These are phyloP conservation scores for Epichloe sp. DNA, from an alignment of 2,329 filamentous ascomycete genomes.

Conservation along the genomic window DNA sequence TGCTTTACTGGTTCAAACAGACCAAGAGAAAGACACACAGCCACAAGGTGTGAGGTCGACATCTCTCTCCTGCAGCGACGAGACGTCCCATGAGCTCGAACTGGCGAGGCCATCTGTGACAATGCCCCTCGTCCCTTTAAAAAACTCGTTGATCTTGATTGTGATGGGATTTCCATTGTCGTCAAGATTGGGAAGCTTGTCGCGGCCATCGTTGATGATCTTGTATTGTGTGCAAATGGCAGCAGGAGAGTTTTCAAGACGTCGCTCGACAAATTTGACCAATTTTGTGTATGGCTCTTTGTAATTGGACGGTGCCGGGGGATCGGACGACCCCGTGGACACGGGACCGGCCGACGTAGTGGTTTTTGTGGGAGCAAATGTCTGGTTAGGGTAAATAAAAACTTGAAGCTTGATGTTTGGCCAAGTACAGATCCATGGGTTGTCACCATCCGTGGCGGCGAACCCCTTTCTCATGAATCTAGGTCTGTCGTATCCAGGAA, in stretches of 20 bases:
- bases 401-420: slow-evolving; percentile 40
- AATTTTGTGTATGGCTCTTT: slow-evolving; percentile 34
- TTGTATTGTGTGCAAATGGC: slow-evolving; percentile 37
- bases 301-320: slow-evolving; percentile 4
- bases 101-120: slow-evolving; percentile 2
- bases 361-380: slow-evolving; percentile 23
- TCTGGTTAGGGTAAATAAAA: slow-evolving; percentile 43
- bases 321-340: neutral
- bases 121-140: neutral
- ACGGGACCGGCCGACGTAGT: slow-evolving; percentile 1
- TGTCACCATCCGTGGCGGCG: slow-evolving; percentile 32
- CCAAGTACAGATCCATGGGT: slow-evolving; percentile 47
- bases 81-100: neutral
- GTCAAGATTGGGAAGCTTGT: slow-evolving; percentile 20
- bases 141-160: slow-evolving; percentile 30
- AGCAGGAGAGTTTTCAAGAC: slow-evolving; percentile 19
- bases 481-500: slow-evolving; percentile 13
- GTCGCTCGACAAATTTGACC: slow-evolving; percentile 42
- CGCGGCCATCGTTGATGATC: slow-evolving; percentile 25
- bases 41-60: slow-evolving; percentile 3
- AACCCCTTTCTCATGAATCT: slow-evolving; percentile 11
- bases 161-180: slow-evolving; percentile 26
- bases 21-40: slow-evolving; percentile 5
- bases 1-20: neutral
- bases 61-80: slow-evolving; percentile 4